Base-by-base conservation (phyloP, 139 green algal species). In the Micractinium sp. region DNA sequence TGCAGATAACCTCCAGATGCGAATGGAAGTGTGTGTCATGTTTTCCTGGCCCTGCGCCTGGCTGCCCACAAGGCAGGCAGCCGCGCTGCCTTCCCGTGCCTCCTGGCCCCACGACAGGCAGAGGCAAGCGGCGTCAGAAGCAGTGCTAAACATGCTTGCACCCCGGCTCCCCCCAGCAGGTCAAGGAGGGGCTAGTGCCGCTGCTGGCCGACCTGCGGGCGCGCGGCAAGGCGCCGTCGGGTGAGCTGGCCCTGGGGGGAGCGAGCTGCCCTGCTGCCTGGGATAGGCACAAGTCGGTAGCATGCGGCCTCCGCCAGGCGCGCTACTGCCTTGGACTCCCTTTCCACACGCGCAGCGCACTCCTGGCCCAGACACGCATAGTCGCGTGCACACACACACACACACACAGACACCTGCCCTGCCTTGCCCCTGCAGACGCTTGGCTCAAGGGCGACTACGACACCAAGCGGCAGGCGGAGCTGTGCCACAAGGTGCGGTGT, bases 111-210 rank as follows among this genome's bases (percentile, higher is more conserved):
- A n/a, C n/a, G n/a, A n/a, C n/a, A n/a, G n/a, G n/a, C n/a, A n/a
- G n/a, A n/a, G n/a, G n/a, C n/a, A n/a, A n/a, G n/a, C n/a, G n/a
- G n/a, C n/a, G n/a, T n/a, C n/a, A n/a, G n/a, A n/a, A n/a, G n/a
- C n/a, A n/a, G n/a, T n/a, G n/a, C n/a, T n/a, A n/a, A n/a, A n/a
- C n/a, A n/a, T n/a, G n/a, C n/a, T n/a, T n/a, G n/a, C n/a, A n/a
- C 47, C 47, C 47, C 47, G 5, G 47, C 47, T 9, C 9, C 7
- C 63, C 63, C 20, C 67, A 35, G 67, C 27, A 97, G 95, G 94
- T 97, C 9, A 90, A 94, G 15, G 90, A 90, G 22, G 93, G 94
- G 0, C 90, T 97, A 73, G 92, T 98, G 33, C 95, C 95, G 0
- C 92, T 98, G 41, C 92, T 97, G 31, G 81, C 91, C 15, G 92